phyloP scores from a whole-genome alignment of 129 eudicot genomes.

The Chrysanthemum lavandulifolium region DNA sequence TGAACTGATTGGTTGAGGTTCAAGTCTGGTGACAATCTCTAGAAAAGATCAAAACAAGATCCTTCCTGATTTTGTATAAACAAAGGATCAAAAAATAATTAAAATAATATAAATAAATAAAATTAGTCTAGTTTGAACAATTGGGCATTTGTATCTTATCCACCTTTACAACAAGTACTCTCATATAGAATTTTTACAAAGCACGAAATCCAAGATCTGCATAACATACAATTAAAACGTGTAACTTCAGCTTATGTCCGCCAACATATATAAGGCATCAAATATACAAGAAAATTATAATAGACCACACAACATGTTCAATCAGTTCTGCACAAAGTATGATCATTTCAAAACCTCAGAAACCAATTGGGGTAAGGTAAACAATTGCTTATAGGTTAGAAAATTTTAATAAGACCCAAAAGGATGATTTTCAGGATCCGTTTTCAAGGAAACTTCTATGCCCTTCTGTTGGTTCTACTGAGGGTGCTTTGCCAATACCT shows the following conservation, averaged over 20 bases:
- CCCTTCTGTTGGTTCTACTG: slow-evolving; percentile 95
- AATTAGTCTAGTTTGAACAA: background rate
- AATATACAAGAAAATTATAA: background rate
- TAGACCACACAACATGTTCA: too few species aligned
- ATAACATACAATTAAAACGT: slow-evolving; percentile 12
- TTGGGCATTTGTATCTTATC: slow-evolving; percentile 46
- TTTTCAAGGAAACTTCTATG: slow-evolving; percentile 90
- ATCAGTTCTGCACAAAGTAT: too few species aligned
- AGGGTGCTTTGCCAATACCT: slow-evolving; percentile 92
- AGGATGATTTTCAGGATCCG: slow-evolving; percentile 89
- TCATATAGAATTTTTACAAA: slow-evolving; percentile 87
- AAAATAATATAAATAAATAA: too few species aligned
- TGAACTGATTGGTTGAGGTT: too few species aligned
- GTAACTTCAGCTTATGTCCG: background rate
- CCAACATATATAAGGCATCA: background rate
- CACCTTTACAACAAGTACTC: slow-evolving; percentile 90
- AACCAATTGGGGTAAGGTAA: background rate
- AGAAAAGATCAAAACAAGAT: too few species aligned
- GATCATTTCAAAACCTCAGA: background rate
- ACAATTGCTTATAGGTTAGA: too few species aligned
- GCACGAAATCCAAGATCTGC: slow-evolving; percentile 87
- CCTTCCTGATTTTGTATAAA: slow-evolving; percentile 64
- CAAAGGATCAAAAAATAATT: background rate
- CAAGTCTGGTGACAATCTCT: too few species aligned
- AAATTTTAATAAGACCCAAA: slow-evolving; percentile 39